Evolutionary conservation across 108 stramenopile genomes (phyloP).

Genomic region (Aureococcus anophagefferens): DNA sequence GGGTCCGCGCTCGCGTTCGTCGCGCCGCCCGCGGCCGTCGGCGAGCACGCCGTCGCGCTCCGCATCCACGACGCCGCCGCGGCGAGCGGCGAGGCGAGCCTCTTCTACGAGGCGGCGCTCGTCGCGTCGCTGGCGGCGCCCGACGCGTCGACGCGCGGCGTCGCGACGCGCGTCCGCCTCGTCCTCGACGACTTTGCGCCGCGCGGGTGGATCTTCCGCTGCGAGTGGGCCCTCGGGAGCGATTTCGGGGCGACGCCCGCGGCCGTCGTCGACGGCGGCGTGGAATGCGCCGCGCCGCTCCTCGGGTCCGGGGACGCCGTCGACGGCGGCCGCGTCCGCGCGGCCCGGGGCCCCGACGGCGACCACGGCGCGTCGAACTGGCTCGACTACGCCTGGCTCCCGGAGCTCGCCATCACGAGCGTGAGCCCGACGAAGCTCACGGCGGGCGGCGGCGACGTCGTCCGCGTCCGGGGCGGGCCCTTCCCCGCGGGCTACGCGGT

Average conservation of each 20-base stretch:
- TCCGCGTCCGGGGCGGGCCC: neutral
- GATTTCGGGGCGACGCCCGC: no score
- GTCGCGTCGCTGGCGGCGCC: neutral
- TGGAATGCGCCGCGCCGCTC: neutral
- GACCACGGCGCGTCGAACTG: neutral
- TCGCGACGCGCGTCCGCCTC: neutral
- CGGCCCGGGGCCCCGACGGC: neutral
- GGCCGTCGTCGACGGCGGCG: neutral
- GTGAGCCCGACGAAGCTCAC: neutral
- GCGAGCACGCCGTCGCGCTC: neutral
- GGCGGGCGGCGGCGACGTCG: neutral
- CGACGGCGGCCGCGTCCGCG: neutral
- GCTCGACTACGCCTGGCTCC: neutral
- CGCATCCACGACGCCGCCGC: neutral
- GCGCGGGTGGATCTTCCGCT: no score
- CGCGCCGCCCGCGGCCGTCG: neutral
- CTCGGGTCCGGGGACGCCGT: no score
- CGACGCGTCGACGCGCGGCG: neutral
- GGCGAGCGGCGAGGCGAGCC: neutral
- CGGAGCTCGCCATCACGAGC: neutral
- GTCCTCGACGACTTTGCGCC: neutral
- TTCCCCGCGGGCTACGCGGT: no score
- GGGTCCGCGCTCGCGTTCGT: neutral
- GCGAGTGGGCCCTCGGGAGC: neutral
- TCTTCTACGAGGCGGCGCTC: neutral